Conservation (phyloP, 495 filamentous ascomycete genomes). For the Penicillium fimorum region DNA sequence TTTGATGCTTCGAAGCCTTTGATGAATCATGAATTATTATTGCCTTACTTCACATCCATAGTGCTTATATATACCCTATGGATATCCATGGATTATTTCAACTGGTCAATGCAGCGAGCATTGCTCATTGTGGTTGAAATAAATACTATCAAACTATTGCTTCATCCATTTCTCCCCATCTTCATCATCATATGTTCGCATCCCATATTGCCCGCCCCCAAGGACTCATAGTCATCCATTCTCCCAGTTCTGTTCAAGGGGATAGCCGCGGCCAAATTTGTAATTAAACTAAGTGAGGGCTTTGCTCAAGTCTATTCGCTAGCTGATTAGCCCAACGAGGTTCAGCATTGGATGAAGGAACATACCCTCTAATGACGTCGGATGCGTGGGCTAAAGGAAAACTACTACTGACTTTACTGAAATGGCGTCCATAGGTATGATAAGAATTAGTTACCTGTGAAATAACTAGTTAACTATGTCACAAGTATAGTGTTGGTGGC, state of each 20-base stretch:
- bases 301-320: neutral
- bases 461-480: too few relatives aligned
- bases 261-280: neutral
- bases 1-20: neutral
- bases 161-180: neutral
- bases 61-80: neutral
- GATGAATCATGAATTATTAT: conserved; percentile 4
- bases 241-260: neutral
- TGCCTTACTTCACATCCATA: neutral
- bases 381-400: too few relatives aligned
- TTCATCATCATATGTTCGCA: neutral
- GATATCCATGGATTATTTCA: neutral
- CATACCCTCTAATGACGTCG: neutral
- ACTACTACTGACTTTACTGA: too few relatives aligned
- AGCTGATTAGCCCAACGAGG: neutral
- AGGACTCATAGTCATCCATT: neutral
- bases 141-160: neutral
- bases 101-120: neutral
- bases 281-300: neutral
- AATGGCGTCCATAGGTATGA: too few relatives aligned
- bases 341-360: neutral
- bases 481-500: too few relatives aligned
- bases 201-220: neutral
- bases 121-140: neutral
- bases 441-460: too few relatives aligned